Conservation (phyloP, 2,329 filamentous ascomycete species). For the Coniochaeta sp. region DNA sequence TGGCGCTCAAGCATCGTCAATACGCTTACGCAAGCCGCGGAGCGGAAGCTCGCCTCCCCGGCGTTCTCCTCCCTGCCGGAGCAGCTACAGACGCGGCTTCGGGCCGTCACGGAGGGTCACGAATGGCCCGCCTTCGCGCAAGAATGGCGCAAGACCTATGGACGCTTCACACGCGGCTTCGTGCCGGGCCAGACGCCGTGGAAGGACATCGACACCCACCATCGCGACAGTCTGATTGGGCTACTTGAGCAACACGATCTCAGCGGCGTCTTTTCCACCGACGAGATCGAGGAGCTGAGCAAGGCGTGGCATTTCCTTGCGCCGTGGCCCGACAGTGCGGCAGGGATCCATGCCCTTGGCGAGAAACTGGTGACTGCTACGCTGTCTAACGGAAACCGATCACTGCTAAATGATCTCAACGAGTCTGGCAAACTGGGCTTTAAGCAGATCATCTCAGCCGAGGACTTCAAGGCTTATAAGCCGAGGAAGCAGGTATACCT, state of each 20-base stretch:
- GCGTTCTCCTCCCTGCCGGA: slow-evolving; percentile 38
- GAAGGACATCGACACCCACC: slow-evolving; percentile 67
- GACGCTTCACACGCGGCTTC: slow-evolving; percentile 48
- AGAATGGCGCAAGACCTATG: slow-evolving; percentile 62
- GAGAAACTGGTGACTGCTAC: slow-evolving; percentile 51
- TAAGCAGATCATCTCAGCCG: slow-evolving; percentile 53
- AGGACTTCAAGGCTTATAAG: slow-evolving; percentile 70
- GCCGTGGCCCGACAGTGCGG: slow-evolving; percentile 59
- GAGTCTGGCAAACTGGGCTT: slow-evolving; percentile 54
- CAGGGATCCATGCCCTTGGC: slow-evolving; percentile 48
- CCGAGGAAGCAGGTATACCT: slow-evolving; percentile 60
- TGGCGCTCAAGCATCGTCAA: slow-evolving; percentile 63
- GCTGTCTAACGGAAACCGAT: slow-evolving; percentile 66
- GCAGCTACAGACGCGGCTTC: slow-evolving; percentile 37
- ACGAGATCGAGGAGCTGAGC: slow-evolving; percentile 56
- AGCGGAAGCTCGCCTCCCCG: slow-evolving; percentile 38
- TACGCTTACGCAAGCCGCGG: slow-evolving; percentile 45
- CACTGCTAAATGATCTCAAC: slow-evolving; percentile 58
- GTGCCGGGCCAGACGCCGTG: slow-evolving; percentile 42
- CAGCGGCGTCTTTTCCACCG: slow-evolving; percentile 49
- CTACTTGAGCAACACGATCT: slow-evolving; percentile 52
- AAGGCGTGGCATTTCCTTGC: slow-evolving; percentile 64
- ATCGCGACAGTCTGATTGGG: slow-evolving; percentile 51
- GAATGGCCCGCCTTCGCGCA: slow-evolving; percentile 61
- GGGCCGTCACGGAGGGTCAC: slow-evolving; percentile 31